Evolutionary conservation across 2,329 filamentous ascomycete species (phyloP).

Genomic region (Venturia effusa): DNA sequence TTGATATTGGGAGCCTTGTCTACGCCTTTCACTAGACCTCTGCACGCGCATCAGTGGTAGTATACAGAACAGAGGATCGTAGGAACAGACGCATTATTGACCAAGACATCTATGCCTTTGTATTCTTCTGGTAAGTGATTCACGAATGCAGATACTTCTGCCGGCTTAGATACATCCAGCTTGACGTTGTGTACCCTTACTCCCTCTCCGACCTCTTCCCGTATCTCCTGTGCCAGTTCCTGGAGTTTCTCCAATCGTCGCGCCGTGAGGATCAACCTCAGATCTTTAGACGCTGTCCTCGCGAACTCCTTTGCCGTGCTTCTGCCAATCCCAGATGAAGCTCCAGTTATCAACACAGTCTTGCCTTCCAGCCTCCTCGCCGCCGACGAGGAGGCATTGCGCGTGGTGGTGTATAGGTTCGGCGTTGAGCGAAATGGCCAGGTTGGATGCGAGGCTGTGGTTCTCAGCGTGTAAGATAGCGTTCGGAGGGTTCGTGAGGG

Average conservation of each 20-base stretch:
- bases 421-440: not conserved
- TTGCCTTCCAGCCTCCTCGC: slow-evolving; percentile 48
- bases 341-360: slow-evolving; percentile 84
- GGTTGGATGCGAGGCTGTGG: not conserved
- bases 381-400: not conserved
- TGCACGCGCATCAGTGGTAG: slow-evolving; percentile 25
- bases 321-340: slow-evolving; percentile 82
- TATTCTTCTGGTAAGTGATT: slow-evolving; percentile 67
- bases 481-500: not conserved
- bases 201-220: slow-evolving; percentile 62
- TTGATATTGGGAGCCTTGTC: slow-evolving; percentile 75
- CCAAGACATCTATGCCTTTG: slow-evolving; percentile 72
- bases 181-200: slow-evolving; percentile 74
- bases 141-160: slow-evolving; percentile 65
- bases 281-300: slow-evolving; percentile 63
- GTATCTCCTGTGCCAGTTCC: slow-evolving; percentile 66
- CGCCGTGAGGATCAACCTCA: slow-evolving; percentile 84
- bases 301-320: slow-evolving; percentile 86
- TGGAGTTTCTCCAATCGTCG: slow-evolving; percentile 69
- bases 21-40: slow-evolving; percentile 80
- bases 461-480: not conserved
- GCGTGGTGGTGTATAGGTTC: not conserved
- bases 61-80: not conserved
- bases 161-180: slow-evolving; percentile 75
- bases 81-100: slow-evolving; percentile 79